phyloP scores from a whole-genome alignment of 2,329 filamentous ascomycete genomes.

The Orbilia blumenaviensis region DNA sequence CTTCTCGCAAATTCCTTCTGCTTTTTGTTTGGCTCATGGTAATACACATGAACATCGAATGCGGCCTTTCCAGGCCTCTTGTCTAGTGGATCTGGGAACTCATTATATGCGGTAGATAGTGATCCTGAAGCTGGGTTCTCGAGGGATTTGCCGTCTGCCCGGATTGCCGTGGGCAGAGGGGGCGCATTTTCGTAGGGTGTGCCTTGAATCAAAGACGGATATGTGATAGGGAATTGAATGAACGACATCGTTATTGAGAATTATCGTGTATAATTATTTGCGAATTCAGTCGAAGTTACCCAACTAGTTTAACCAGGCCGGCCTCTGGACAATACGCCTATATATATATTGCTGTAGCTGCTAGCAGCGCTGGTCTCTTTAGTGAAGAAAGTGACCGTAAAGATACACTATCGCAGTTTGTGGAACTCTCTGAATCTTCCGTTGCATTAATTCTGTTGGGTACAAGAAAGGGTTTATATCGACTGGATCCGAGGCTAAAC shows the following conservation, averaged over 20 bases:
- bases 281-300: no score
- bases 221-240: constrained; percentile 58
- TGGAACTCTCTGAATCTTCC: no score
- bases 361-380: no score
- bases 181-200: constrained; percentile 67
- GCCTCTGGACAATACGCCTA: no score
- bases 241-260: constrained; percentile 9
- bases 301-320: no score
- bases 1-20: constrained; percentile 40
- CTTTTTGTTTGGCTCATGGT: constrained; percentile 66
- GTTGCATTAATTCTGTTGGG: no score
- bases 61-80: constrained; percentile 72
- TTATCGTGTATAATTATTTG: no score
- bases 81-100: constrained; percentile 74
- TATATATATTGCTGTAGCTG: no score
- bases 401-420: no score
- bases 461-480: no score
- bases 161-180: constrained; percentile 65
- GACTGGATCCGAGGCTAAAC: no score
- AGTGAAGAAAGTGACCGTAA: no score
- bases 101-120: constrained; percentile 74
- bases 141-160: constrained; percentile 79
- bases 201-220: constrained; percentile 66
- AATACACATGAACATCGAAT: constrained; percentile 90
- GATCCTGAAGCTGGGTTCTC: constrained; percentile 71